These are phyloP conservation scores for Globisporangium viniferum DNA, from an alignment of 352 stramenopile species.

Conservation along the genomic window DNA sequence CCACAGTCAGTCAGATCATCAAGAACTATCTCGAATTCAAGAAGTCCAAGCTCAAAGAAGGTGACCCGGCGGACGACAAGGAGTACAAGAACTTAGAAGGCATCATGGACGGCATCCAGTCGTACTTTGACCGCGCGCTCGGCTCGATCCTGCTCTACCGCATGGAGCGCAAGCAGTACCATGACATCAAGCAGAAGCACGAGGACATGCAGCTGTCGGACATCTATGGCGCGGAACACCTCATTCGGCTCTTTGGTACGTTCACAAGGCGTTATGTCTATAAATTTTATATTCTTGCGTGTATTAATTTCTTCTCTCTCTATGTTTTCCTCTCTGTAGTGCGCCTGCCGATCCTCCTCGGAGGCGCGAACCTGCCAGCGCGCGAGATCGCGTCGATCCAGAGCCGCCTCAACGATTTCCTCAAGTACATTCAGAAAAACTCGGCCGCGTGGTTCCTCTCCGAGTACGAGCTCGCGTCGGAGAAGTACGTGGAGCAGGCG, in stretches of 20 bases:
- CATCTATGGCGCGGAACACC: conserved; percentile 90
- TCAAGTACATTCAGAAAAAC: conserved; percentile 84
- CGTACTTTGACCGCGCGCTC: conserved; percentile 89
- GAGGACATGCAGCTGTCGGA: conserved; percentile 70
- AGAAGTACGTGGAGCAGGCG: conserved; percentile 53
- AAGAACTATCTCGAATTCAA: conserved; percentile 78
- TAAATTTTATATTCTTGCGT: not conserved
- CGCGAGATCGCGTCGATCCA: conserved; percentile 66
- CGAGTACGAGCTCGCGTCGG: conserved; percentile 57
- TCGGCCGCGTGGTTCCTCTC: conserved; percentile 62
- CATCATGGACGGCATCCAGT: conserved; percentile 82
- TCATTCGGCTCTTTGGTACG: conserved; percentile 88
- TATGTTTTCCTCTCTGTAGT: conserved; percentile 30
- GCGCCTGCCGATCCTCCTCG: conserved; percentile 74
- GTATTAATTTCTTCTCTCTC: not conserved
- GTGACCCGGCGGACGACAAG: conserved; percentile 57
- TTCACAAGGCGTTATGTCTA: not conserved
- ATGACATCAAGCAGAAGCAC: conserved; percentile 65
- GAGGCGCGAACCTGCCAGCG: conserved; percentile 49
- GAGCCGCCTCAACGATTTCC: conserved; percentile 74
- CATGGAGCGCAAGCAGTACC: conserved; percentile 88
- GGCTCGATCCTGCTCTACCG: conserved; percentile 90
- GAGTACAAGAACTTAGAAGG: conserved; percentile 81
- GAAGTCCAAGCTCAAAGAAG: conserved; percentile 57
- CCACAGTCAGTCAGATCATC: conserved; percentile 77